These are phyloP conservation scores for Dactylellina drechsleri DNA, from an alignment of 2,329 filamentous ascomycete genomes.

Conservation along the genomic window DNA sequence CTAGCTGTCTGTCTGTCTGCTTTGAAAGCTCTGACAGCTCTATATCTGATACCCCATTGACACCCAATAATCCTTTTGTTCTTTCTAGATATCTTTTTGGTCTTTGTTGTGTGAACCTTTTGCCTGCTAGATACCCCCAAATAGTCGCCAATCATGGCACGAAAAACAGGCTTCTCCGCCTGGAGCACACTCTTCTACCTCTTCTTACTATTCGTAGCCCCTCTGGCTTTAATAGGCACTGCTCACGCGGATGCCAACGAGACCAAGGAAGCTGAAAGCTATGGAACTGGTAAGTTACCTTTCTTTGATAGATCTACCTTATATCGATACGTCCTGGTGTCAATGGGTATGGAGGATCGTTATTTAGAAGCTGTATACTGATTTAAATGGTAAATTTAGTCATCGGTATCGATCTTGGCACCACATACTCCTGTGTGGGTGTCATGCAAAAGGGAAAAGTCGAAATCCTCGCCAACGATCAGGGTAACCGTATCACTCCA, in stretches of 20 bases:
- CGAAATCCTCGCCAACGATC: constrained; percentile 94
- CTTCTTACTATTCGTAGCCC: constrained; percentile 83
- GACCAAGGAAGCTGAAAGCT: constrained; percentile 73
- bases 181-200: constrained; percentile 92
- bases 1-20: constrained; percentile 44
- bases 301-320: background rate
- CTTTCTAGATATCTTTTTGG: constrained; percentile 37
- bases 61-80: constrained; percentile 36
- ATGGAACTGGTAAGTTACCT: constrained; percentile 73
- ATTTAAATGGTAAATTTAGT: constrained; percentile 65
- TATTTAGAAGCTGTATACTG: background rate
- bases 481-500: constrained; percentile 94
- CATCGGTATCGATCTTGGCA: constrained; percentile 95
- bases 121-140: constrained; percentile 1
- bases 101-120: constrained; percentile 8
- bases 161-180: constrained; percentile 71
- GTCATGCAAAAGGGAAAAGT: constrained; percentile 96
- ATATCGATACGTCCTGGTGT: background rate
- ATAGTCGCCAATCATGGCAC: constrained; percentile 66
- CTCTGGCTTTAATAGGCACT: constrained; percentile 82
- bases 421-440: constrained; percentile 88
- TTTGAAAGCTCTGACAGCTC: constrained; percentile 59
- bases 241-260: constrained; percentile 74
- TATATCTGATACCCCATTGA: constrained; percentile 58
- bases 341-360: background rate